Evolutionary conservation across 2,329 filamentous ascomycete genomes (phyloP).

Genomic region (Curvularia sp.): DNA sequence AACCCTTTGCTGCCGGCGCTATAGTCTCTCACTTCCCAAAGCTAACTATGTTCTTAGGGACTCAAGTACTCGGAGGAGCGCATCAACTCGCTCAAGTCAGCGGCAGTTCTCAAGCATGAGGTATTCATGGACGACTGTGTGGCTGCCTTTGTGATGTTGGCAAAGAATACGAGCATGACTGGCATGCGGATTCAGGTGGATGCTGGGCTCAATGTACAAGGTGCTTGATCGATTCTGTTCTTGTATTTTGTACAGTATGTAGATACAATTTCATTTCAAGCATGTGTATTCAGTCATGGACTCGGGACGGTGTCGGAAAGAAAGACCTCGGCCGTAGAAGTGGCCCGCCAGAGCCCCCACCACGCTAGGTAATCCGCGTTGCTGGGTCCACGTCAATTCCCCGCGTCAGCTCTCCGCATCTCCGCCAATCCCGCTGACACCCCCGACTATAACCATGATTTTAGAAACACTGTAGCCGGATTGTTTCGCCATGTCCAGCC

Average conservation of each 20-base stretch:
- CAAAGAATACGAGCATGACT: constrained; percentile 61
- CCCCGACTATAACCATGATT: constrained; percentile 14
- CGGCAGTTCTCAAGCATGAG: constrained; percentile 66
- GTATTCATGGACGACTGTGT: constrained; percentile 62
- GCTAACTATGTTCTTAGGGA: constrained; percentile 50
- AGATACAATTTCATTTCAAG: background rate
- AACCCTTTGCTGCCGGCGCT: background rate
- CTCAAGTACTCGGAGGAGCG: constrained; percentile 64
- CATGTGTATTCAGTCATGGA: background rate
- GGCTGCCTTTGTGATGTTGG: constrained; percentile 62
- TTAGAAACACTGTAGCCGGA: constrained; percentile 1
- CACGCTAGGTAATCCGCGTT: constrained; percentile 4
- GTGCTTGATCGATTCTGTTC: constrained; percentile 8
- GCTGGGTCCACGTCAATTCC: constrained; percentile 12
- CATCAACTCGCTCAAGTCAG: constrained; percentile 62
- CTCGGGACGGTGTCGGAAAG: constrained; percentile 4
- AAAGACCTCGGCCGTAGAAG: constrained; percentile 16
- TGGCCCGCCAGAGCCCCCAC: background rate
- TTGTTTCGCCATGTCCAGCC: constrained; percentile 28
- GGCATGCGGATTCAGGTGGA: constrained; percentile 55
- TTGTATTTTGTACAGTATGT: background rate
- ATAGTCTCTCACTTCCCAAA: background rate
- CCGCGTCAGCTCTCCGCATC: constrained; percentile 17
- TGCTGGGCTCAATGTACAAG: constrained; percentile 45
- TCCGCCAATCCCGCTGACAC: constrained; percentile 12